Percentiles rank a stretch among this genome's conserved stretches.
phyloP scores from a whole-genome alignment of 1,139 yeast species.

The Candida glucosophila region DNA sequence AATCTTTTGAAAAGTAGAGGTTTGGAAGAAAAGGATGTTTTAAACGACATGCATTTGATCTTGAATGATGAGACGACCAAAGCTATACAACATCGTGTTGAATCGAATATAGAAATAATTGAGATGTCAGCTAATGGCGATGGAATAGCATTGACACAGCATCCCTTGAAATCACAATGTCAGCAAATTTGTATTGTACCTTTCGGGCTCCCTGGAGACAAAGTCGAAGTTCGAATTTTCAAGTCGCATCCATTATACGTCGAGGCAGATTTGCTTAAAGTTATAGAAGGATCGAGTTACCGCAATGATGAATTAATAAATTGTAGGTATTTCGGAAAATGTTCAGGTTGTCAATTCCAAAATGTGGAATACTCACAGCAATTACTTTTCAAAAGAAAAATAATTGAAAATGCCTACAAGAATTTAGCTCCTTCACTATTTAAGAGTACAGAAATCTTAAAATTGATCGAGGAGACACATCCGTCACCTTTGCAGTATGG shows the following conservation, averaged over 20 bases:
- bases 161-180: constrained; percentile 39
- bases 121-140: constrained; percentile 73
- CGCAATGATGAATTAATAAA: constrained; percentile 44
- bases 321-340: constrained; percentile 39
- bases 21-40: constrained; percentile 38
- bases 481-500: constrained; percentile 70
- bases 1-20: constrained; percentile 40
- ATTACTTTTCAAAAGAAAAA: constrained; percentile 59
- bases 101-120: constrained; percentile 48
- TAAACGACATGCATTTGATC: constrained; percentile 57
- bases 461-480: constrained; percentile 57
- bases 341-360: constrained; percentile 90
- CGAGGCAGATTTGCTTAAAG: constrained; percentile 63
- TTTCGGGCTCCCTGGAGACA: constrained; percentile 82
- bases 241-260: constrained; percentile 71
- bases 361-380: constrained; percentile 67
- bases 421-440: constrained; percentile 53
- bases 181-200: constrained; percentile 59
- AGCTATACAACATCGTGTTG: constrained; percentile 50
- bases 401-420: constrained; percentile 75
- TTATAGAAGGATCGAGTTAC: constrained; percentile 34
- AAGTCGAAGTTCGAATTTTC: constrained; percentile 59
- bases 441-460: constrained; percentile 32
- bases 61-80: constrained; percentile 50
- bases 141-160: constrained; percentile 55